A percentile compares a stretch with the other conserved stretches of the same genome.
Evolutionary conservation across 2,329 filamentous ascomycete species (phyloP).

Genomic region (Ascochyta fabae): DNA sequence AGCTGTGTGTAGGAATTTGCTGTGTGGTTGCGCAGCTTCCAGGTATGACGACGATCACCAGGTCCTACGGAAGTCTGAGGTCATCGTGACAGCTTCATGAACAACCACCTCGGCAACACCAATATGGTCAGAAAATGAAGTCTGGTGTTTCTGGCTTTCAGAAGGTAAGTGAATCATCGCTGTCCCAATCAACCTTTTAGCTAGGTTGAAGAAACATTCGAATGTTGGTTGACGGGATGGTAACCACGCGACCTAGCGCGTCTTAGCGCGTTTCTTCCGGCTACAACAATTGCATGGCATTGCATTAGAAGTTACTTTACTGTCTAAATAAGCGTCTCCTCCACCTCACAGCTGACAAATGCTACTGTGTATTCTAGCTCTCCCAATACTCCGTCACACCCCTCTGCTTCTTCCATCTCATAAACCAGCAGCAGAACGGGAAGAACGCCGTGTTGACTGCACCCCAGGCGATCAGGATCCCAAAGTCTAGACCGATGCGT

Average conservation of each 20-base stretch:
- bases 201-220: background rate
- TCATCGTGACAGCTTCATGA: slow-evolving; percentile 25
- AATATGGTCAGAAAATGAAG: background rate
- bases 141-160: no score
- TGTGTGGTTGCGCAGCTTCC: background rate
- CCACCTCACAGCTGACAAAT: background rate
- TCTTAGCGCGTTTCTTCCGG: background rate
- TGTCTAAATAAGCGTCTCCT: no score
- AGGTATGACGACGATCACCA: slow-evolving; percentile 4
- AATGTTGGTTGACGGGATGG: background rate
- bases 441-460: slow-evolving; percentile 62
- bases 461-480: slow-evolving; percentile 65
- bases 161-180: background rate
- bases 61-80: slow-evolving; percentile 17
- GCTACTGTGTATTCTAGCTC: background rate
- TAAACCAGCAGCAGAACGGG: slow-evolving; percentile 56
- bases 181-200: background rate
- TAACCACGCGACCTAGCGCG: background rate
- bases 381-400: slow-evolving; percentile 23
- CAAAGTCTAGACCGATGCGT: slow-evolving; percentile 66
- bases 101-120: background rate
- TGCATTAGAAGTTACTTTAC: background rate
- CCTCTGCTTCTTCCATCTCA: slow-evolving; percentile 36
- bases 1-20: background rate
- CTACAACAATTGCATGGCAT: background rate